A percentile compares a stretch with the other conserved stretches of the same genome.
Conservation (phyloP, 305 asterid species). For the Solanum aculeatissimum region DNA sequence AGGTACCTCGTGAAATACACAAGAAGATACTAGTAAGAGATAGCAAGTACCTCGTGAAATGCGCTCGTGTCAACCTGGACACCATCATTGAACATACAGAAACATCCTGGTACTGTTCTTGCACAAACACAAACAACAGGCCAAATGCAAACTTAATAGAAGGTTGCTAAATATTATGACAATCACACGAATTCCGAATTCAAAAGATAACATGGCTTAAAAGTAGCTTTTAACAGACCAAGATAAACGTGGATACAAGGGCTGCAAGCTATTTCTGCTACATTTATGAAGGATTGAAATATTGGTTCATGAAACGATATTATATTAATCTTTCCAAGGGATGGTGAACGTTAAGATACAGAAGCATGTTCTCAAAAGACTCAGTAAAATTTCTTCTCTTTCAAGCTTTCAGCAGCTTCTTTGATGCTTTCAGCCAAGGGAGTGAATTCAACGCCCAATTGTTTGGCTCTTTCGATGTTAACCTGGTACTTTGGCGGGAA, state of each 20-base stretch:
- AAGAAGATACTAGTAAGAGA: background rate
- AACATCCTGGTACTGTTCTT: background rate
- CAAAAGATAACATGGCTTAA: background rate
- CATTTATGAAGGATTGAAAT: background rate
- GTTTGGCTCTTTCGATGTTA: slow-evolving; percentile 19
- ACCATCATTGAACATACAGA: background rate
- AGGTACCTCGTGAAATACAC: background rate
- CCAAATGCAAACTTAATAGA: background rate
- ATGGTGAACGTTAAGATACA: background rate
- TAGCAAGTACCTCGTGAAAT: background rate
- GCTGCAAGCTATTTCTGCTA: background rate
- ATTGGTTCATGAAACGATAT: background rate
- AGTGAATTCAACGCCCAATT: slow-evolving; percentile 16
- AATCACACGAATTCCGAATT: background rate
- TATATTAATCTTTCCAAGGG: background rate
- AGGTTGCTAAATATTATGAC: background rate
- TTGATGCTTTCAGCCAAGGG: slow-evolving; percentile 26
- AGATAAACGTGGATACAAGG: background rate
- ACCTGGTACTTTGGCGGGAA: slow-evolving; percentile 29
- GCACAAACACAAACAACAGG: background rate
- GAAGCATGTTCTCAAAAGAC: background rate
- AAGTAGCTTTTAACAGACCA: background rate
- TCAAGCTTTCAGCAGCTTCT: slow-evolving; percentile 40
- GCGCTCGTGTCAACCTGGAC: background rate
- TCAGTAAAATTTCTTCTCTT: background rate